Percentiles rank a stretch among this genome's conserved stretches.
Conservation (phyloP, 1,284 basidiomycete genomes). For the Ustilago tritici region DNA sequence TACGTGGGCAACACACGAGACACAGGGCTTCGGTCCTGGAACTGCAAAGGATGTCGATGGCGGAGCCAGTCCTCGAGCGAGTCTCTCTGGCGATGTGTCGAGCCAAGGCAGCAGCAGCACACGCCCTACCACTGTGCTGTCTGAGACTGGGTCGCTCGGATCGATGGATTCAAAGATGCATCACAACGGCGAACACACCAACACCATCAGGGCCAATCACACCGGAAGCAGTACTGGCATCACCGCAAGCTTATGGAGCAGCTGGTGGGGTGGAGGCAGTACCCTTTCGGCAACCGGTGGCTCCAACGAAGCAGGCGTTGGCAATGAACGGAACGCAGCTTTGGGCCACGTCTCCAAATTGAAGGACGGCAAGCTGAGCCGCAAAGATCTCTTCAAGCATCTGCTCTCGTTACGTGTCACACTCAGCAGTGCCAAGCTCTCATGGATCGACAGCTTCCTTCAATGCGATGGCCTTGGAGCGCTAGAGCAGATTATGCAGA, state of each 20-base stretch:
- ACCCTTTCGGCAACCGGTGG: conserved; percentile 15
- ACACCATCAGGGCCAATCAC: conserved; percentile 31
- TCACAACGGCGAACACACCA: conserved; percentile 21
- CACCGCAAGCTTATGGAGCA: conserved; percentile 52
- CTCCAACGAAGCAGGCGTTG: conserved; percentile 10
- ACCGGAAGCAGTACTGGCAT: conserved; percentile 54
- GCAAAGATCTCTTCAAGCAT: conserved; percentile 75
- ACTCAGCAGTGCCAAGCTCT: conserved; percentile 82
- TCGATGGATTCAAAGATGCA: conserved; percentile 24
- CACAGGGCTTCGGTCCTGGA: conserved; percentile 22
- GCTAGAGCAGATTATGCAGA: conserved; percentile 50
- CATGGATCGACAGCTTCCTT: conserved; percentile 84
- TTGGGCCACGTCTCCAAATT: conserved; percentile 36
- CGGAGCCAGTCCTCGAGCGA: conserved; percentile 22
- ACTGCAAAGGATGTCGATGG: conserved; percentile 32
- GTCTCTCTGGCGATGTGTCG: conserved; percentile 30
- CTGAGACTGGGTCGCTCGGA: conserved; percentile 36
- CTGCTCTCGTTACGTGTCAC: conserved; percentile 86
- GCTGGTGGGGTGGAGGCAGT: conserved; percentile 58
- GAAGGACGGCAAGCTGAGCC: conserved; percentile 39
- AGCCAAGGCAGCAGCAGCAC: conserved; percentile 42
- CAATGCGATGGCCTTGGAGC: conserved; percentile 77
- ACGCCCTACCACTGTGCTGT: conserved; percentile 36
- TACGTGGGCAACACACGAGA: conserved; percentile 65
- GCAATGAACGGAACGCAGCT: conserved; percentile 28